Evolutionary conservation across 2,329 filamentous ascomycete genomes (phyloP), one percentile per base, ranked within the genome.

Genomic region (Knufia fluminis): DNA sequence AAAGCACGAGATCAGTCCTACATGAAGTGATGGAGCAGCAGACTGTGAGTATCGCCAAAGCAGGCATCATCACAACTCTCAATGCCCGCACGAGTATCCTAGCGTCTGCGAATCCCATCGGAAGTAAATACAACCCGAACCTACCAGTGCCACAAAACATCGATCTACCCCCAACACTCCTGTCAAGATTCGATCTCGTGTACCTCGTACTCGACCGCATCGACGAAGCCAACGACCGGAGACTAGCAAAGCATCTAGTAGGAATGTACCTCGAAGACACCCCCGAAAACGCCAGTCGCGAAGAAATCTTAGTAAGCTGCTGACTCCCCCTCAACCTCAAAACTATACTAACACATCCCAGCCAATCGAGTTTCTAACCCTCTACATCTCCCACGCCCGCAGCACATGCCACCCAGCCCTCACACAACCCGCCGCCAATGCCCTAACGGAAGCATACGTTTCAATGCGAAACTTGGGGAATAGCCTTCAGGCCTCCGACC

Each of bases 101-200:
- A 24, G 92, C 92, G 14, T 97, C 91, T 9, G 92, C 92, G 67
- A 98, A 98, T 64, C 92, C 92, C 1, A 97, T 98, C 57, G 92
- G 92, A 60, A 95, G 88, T 70, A 90, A 94, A 64, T 98, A 98
- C 72, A 97, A 98, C 67, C 86, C 88, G 2, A 91, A 95, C 61
- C 72, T 98, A 20, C 90, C 92, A 0, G 92, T 98, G 12, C 92
- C 92, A 2, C 90, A 97, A 62, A 98, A 98, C 67, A 98, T 98
- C 60, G 92, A 98, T 62, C 79, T 98, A 7, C 92, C 92, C 0
- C 92, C 92, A 0, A 98, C 92, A 0, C 76, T 98, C 4, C 78
- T 98, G 46, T 96, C 90, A 3, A 85, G 92, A 74, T 98, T 98
- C 64, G 92, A 98, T 66, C 74, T 98, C 4, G 91, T 98, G 45